Evolutionary conservation across 352 stramenopile species (phyloP).

Genomic region (Pythium scleroteichum): DNA sequence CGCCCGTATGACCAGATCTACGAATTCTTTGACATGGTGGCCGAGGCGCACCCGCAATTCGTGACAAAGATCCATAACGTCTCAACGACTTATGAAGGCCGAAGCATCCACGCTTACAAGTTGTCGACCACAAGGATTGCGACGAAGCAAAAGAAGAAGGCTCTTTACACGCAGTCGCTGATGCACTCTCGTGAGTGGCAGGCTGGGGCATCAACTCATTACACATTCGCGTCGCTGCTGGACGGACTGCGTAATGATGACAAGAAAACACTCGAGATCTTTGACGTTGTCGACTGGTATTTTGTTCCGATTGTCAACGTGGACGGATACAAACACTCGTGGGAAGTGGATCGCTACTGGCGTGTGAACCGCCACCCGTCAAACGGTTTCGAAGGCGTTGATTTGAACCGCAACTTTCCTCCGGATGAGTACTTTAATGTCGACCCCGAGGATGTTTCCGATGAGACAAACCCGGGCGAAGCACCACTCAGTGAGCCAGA

Average conservation of each 20-base stretch:
- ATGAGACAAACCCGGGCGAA: slow-evolving; percentile 61
- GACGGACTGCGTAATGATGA: slow-evolving; percentile 21
- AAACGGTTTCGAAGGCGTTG: slow-evolving; percentile 52
- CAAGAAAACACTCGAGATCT: slow-evolving; percentile 8
- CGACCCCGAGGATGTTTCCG: slow-evolving; percentile 35
- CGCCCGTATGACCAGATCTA: slow-evolving; percentile 60
- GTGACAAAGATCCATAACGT: slow-evolving; percentile 55
- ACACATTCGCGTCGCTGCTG: slow-evolving; percentile 25
- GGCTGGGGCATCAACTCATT: slow-evolving; percentile 25
- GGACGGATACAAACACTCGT: slow-evolving; percentile 79
- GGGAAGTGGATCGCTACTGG: slow-evolving; percentile 62
- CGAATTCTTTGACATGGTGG: slow-evolving; percentile 56
- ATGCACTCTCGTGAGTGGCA: slow-evolving; percentile 50
- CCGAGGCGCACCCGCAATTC: slow-evolving; percentile 42
- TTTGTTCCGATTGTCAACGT: slow-evolving; percentile 82
- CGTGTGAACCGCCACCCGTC: slow-evolving; percentile 50
- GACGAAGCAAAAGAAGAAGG: slow-evolving; percentile 34
- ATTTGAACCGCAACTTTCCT: slow-evolving; percentile 77
- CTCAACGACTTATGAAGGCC: slow-evolving; percentile 54
- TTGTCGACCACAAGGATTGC: slow-evolving; percentile 36
- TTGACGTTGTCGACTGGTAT: slow-evolving; percentile 67
- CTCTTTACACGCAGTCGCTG: slow-evolving; percentile 62
- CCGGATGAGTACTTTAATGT: slow-evolving; percentile 61
- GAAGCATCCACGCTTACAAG: slow-evolving; percentile 60
- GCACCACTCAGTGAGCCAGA: slow-evolving; percentile 61